Conservation (phyloP, 805 yeast species). For the Torulaspora microellipsoides region DNA sequence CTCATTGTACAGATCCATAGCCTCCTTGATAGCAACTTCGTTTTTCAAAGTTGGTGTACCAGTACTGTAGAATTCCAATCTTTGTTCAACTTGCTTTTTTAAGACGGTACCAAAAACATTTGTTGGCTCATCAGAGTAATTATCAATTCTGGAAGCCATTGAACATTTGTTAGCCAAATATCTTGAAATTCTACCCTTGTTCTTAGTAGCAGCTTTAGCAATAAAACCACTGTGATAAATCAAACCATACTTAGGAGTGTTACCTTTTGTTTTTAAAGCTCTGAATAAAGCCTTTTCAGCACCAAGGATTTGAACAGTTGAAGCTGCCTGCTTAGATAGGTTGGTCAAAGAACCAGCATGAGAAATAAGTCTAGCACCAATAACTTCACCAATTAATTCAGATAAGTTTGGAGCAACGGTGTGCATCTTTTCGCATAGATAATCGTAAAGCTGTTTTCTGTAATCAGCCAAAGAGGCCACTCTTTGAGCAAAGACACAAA, state of each 20-base stretch:
- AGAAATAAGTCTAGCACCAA: conserved; percentile 96
- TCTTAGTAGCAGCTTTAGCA: conserved; percentile 90
- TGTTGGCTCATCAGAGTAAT: conserved; percentile 91
- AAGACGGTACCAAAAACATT: conserved; percentile 85
- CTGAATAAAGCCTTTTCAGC: conserved; percentile 96
- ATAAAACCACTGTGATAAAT: conserved; percentile 93
- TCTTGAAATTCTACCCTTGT: conserved; percentile 98
- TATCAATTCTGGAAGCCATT: conserved; percentile 97
- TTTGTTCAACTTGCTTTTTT: conserved; percentile 96
- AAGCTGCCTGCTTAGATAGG: conserved; percentile 97
- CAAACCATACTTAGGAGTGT: conserved; percentile 94
- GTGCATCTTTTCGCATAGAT: conserved; percentile 93
- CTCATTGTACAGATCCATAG: conserved; percentile 59
- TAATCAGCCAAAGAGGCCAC: conserved; percentile 89
- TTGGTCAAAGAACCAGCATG: conserved; percentile 98
- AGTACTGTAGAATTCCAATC: conserved; percentile 91
- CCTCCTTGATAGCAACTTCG: conserved; percentile 88
- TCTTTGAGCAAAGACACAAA: conserved; percentile 86
- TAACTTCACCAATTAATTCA: conserved; percentile 96
- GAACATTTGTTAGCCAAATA: conserved; percentile 98
- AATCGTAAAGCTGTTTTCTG: conserved; percentile 76
- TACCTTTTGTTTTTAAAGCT: conserved; percentile 93
- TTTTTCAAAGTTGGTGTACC: conserved; percentile 97
- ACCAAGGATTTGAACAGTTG: conserved; percentile 96
- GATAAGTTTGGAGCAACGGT: conserved; percentile 96